These are phyloP conservation scores for Seiridium cupressi DNA, from an alignment of 2,329 filamentous ascomycete genomes.

Conservation along the genomic window DNA sequence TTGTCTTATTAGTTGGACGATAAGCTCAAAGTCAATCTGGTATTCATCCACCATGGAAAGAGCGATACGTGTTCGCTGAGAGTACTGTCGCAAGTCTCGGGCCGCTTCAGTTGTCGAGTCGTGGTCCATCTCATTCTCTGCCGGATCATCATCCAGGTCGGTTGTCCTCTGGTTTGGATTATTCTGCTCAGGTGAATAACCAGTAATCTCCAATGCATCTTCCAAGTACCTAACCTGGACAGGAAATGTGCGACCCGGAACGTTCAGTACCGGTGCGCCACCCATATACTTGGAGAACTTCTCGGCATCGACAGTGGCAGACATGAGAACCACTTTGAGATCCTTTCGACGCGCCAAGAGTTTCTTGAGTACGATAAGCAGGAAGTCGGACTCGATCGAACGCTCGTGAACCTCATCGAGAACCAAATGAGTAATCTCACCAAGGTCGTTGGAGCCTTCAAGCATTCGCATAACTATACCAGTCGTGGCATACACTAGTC, in stretches of 20 bases:
- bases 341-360: conserved; percentile 74
- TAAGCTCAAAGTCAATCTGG: conserved; percentile 83
- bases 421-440: conserved; percentile 88
- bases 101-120: conserved; percentile 56
- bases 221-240: conserved; percentile 87
- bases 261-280: conserved; percentile 80
- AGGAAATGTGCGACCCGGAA: conserved; percentile 91
- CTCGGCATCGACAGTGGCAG: conserved; percentile 90
- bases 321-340: conserved; percentile 94
- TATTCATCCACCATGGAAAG: conserved; percentile 85
- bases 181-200: conserved; percentile 60
- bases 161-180: conserved; percentile 50
- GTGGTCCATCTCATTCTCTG: conserved; percentile 47
- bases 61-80: conserved; percentile 69
- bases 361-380: conserved; percentile 87
- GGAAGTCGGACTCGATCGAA: conserved; percentile 93
- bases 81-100: conserved; percentile 71
- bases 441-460: conserved; percentile 80
- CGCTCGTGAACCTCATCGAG: conserved; percentile 98
- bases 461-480: conserved; percentile 98
- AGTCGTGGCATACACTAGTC: conserved; percentile 84
- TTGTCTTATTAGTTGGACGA: conserved; percentile 74
- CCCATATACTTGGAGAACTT: conserved; percentile 87
- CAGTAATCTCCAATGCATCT: conserved; percentile 86
- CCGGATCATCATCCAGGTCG: conserved; percentile 62